Evolutionary conservation across 2,329 filamentous ascomycete species (phyloP).

Genomic region (Knufia petricola): DNA sequence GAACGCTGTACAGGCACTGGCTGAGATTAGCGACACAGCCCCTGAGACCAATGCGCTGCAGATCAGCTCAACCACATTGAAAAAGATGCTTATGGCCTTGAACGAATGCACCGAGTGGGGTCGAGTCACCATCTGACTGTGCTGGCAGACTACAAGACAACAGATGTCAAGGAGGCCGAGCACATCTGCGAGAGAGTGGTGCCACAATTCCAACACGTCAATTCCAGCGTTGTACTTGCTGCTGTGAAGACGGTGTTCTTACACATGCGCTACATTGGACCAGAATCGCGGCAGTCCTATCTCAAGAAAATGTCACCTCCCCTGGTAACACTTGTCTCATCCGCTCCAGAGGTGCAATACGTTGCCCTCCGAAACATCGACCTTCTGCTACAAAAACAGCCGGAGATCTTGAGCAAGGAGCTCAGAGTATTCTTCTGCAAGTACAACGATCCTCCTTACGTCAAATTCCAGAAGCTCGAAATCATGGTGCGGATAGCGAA

Average conservation of each 20-base stretch:
- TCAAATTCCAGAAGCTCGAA: conserved; percentile 95
- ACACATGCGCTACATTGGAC: conserved; percentile 78
- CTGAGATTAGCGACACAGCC: conserved; percentile 81
- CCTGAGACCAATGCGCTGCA: conserved; percentile 82
- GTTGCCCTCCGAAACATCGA: conserved; percentile 95
- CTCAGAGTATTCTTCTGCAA: conserved; percentile 99
- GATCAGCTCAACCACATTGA: conserved; percentile 71
- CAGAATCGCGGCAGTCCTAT: conserved; percentile 72
- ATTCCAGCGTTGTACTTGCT: conserved; percentile 91
- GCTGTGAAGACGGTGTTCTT: conserved; percentile 96
- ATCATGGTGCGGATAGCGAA: conserved; percentile 99
- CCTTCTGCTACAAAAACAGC: conserved; percentile 85
- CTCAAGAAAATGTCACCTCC: conserved; percentile 98
- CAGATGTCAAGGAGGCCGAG: conserved; percentile 90
- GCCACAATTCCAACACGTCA: conserved; percentile 97
- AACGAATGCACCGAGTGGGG: conserved; percentile 99
- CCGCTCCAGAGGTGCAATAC: conserved; percentile 93
- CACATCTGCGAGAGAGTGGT: conserved; percentile 95
- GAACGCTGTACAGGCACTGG: conserved; percentile 87
- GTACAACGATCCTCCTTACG: conserved; percentile 95
- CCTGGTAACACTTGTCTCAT: conserved; percentile 88
- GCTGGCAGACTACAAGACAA: conserved; percentile 74
- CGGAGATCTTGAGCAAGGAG: conserved; percentile 94
- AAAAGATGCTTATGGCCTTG: conserved; percentile 91
- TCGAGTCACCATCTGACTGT: conserved; percentile 85